Percentiles rank a stretch among this genome's conserved stretches.
Evolutionary conservation across 2,329 filamentous ascomycete genomes (phyloP).

Genomic region (Lachnum nothofagi): DNA sequence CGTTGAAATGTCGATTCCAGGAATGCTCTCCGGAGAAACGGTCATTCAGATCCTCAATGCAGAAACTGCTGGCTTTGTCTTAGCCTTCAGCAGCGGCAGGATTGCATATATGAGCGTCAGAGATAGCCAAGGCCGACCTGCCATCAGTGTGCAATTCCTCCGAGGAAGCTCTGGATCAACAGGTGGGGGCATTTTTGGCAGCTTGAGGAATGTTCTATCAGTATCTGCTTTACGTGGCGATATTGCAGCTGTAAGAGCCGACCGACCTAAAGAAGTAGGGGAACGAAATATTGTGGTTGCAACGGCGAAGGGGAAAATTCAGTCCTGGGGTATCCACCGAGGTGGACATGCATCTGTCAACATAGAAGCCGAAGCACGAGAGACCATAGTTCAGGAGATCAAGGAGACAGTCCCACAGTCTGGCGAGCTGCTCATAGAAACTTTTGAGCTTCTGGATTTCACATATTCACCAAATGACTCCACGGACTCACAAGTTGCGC

Average conservation of each 20-base stretch:
- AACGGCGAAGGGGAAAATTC: constrained; percentile 70
- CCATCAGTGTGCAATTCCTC: constrained; percentile 72
- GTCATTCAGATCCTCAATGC: constrained; percentile 74
- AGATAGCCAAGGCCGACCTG: constrained; percentile 80
- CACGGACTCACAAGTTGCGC: constrained; percentile 47
- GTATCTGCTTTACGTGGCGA: constrained; percentile 68
- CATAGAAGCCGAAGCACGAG: constrained; percentile 65
- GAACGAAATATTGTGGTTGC: constrained; percentile 80
- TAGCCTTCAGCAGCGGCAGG: constrained; percentile 79
- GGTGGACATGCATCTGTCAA: constrained; percentile 75
- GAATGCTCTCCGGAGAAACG: constrained; percentile 72
- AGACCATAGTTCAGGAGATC: constrained; percentile 58
- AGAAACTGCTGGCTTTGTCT: constrained; percentile 77
- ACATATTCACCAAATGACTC: constrained; percentile 57
- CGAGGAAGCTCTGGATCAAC: constrained; percentile 52
- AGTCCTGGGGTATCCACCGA: constrained; percentile 84
- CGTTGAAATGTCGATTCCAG: constrained; percentile 68
- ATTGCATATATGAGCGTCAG: constrained; percentile 81
- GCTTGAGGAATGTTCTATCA: constrained; percentile 70
- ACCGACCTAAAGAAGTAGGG: constrained; percentile 65
- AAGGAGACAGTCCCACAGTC: constrained; percentile 48
- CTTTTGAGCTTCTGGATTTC: constrained; percentile 75
- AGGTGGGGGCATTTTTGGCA: constrained; percentile 70
- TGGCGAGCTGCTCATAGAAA: constrained; percentile 47
- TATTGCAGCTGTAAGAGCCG: constrained; percentile 73